phyloP scores from a whole-genome alignment of 2,329 filamentous ascomycete species.

The Neofusicoccum ribis region DNA sequence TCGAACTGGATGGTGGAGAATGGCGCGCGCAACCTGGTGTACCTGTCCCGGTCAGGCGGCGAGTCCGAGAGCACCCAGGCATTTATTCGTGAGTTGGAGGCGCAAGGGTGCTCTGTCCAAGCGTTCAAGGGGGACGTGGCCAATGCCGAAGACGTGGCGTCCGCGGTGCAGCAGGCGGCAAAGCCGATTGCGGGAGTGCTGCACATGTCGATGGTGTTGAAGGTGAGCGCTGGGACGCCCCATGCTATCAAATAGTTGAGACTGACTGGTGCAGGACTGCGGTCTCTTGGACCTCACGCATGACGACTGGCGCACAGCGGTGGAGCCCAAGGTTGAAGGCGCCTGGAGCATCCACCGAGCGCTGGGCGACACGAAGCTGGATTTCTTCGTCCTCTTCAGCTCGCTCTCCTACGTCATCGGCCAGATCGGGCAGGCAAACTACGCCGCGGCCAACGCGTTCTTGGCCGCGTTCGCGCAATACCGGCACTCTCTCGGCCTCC shows the following conservation, averaged over 20 bases:
- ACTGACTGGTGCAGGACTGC: constrained; percentile 4
- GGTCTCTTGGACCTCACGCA: constrained; percentile 17
- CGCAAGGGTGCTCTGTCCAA: constrained; percentile 17
- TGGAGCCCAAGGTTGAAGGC: constrained; percentile 25
- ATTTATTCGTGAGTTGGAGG: constrained; percentile 20
- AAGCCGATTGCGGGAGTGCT: constrained; percentile 22
- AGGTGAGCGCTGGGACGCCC: neutral
- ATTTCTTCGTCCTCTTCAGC: constrained; percentile 35
- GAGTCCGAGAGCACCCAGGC: neutral
- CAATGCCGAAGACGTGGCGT: neutral
- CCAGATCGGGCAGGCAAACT: constrained; percentile 45
- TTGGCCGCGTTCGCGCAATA: constrained; percentile 29
- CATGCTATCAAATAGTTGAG: neutral
- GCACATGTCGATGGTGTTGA: constrained; percentile 22
- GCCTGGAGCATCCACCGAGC: constrained; percentile 30
- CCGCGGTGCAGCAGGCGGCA: neutral
- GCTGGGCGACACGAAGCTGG: constrained; percentile 14
- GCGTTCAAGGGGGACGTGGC: constrained; percentile 22
- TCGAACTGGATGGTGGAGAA: constrained; percentile 24
- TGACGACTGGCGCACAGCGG: constrained; percentile 19
- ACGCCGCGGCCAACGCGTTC: constrained; percentile 46
- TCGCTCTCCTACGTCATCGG: constrained; percentile 29
- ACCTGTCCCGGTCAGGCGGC: constrained; percentile 20
- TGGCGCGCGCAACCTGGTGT: constrained; percentile 25
- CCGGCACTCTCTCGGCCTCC: constrained; percentile 24